Evolutionary conservation across 805 yeast genomes (phyloP).

Genomic region (Saccharomycopsis sp.): DNA sequence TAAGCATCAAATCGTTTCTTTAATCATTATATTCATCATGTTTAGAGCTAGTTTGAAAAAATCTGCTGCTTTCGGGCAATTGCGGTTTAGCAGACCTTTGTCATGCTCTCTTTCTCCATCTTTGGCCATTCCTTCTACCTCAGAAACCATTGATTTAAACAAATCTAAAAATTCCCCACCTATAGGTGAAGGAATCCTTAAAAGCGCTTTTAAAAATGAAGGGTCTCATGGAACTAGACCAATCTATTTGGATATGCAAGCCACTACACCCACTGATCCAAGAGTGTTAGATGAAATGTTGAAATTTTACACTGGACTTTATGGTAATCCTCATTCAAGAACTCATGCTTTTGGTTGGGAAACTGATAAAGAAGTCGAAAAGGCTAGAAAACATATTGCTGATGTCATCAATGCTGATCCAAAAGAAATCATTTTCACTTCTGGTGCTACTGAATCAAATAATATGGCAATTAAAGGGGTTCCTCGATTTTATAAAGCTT

Average conservation of each 20-base stretch:
- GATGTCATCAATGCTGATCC: constrained; percentile 84
- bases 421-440: constrained; percentile 91
- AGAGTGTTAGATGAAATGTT: constrained; percentile 86
- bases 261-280: constrained; percentile 97
- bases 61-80: no score
- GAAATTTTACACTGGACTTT: constrained; percentile 78
- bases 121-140: constrained; percentile 1
- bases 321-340: constrained; percentile 96
- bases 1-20: no score
- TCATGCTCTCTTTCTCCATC: background rate
- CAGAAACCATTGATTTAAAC: background rate
- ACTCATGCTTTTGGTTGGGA: constrained; percentile 99
- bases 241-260: constrained; percentile 93
- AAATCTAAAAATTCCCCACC: constrained; percentile 6
- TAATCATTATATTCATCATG: no score
- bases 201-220: constrained; percentile 7
- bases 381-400: constrained; percentile 77
- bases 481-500: constrained; percentile 80
- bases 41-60: no score
- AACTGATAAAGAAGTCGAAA: constrained; percentile 84
- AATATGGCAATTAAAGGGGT: constrained; percentile 95
- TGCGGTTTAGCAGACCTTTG: background rate
- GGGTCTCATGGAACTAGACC: constrained; percentile 66
- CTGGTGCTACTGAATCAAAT: constrained; percentile 97
- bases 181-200: constrained; percentile 9